Evolutionary conservation across 1,139 yeast species (phyloP), one percentile per base, ranked within the genome.

Genomic region (Geotrichum australiense): DNA sequence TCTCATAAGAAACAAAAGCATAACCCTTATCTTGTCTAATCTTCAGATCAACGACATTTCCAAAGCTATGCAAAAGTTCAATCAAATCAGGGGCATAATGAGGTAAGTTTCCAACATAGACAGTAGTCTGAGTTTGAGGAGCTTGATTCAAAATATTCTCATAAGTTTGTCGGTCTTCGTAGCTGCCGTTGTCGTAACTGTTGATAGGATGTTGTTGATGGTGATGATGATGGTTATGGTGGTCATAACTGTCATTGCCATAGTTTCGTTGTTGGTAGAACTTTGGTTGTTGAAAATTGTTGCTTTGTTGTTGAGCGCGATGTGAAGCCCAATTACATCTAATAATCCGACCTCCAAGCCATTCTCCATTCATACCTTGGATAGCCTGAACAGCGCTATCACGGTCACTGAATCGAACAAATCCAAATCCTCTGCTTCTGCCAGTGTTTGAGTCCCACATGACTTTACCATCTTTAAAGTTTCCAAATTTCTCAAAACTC

Each of bases 401-500:
- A 45, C 72, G 76, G 24, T 71, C 72, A 18, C 69, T 62, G 56
- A 86, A 87, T 1, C 94, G 80, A n/a, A 84, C 94, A 63, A 87
- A 87, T 1, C 96, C 96, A 57, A 86, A 87, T 16, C 96, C 94
- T 63, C 96, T 71, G 4, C 94, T 83, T 58, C 94, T 69, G 27
- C 94, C 89, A 18, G 94, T 83, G 58, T 82, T 89, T 94, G 85
- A 85, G 61, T 87, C 96, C 96, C 96, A 86, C 95, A 87, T 87
- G 29, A 87, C 95, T 53, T 86, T 89, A 14, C 95, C 96, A 58
- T 85, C 94, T 40, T 77, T 68, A 54, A 83, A 66, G 3, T 87
- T 73, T 16, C 68, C 68, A 59, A 76, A 83, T 43, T 67, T 66
- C n/a, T 68, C 54, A 58, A 87, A 87, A 5, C 83, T 71, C 36